Conservation (phyloP, 1,284 basidiomycete genomes). For the Vanrija sp. region DNA sequence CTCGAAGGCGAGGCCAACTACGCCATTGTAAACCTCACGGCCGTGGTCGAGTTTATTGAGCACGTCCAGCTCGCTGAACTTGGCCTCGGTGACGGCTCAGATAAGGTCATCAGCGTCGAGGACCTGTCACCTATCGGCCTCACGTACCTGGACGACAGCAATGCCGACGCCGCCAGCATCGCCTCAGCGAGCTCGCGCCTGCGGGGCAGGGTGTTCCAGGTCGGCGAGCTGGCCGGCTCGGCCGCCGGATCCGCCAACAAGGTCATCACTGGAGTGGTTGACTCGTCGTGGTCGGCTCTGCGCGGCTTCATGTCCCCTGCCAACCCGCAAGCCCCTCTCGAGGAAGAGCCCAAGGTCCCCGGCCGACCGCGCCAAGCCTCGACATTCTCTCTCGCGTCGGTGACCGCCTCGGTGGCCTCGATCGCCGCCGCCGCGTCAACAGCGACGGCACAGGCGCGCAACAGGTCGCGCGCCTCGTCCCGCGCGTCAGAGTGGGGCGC, state of each 20-base stretch:
- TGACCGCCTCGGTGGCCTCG: slow-evolving; percentile 63
- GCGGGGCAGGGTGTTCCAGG: slow-evolving; percentile 70
- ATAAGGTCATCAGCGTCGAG: slow-evolving; percentile 63
- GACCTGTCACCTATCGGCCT: slow-evolving; percentile 73
- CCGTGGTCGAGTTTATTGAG: slow-evolving; percentile 88
- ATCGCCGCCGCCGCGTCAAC: slow-evolving; percentile 45
- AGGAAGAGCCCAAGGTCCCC: slow-evolving; percentile 9
- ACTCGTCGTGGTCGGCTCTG: slow-evolving; percentile 74
- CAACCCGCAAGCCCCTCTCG: neutral
- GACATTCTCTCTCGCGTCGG: slow-evolving; percentile 72
- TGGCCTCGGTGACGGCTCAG: slow-evolving; percentile 63
- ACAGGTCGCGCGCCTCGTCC: slow-evolving; percentile 38
- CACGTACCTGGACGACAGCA: slow-evolving; percentile 38
- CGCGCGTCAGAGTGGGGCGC: slow-evolving; percentile 52
- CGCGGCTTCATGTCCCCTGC: slow-evolving; percentile 55
- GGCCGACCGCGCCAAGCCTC: slow-evolving; percentile 60
- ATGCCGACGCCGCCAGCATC: slow-evolving; percentile 41
- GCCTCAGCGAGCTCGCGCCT: slow-evolving; percentile 48
- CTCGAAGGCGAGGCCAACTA: slow-evolving; percentile 81
- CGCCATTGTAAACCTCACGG: slow-evolving; percentile 87
- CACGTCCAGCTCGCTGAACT: slow-evolving; percentile 80
- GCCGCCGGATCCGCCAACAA: slow-evolving; percentile 75
- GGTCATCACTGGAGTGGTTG: slow-evolving; percentile 75
- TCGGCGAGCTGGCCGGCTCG: slow-evolving; percentile 62
- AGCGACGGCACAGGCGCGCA: slow-evolving; percentile 27